Percentiles rank a stretch among this genome's conserved stretches.
phyloP scores from a whole-genome alignment of 2,329 filamentous ascomycete species.

The Neophaeococcomyces mojaviensis region DNA sequence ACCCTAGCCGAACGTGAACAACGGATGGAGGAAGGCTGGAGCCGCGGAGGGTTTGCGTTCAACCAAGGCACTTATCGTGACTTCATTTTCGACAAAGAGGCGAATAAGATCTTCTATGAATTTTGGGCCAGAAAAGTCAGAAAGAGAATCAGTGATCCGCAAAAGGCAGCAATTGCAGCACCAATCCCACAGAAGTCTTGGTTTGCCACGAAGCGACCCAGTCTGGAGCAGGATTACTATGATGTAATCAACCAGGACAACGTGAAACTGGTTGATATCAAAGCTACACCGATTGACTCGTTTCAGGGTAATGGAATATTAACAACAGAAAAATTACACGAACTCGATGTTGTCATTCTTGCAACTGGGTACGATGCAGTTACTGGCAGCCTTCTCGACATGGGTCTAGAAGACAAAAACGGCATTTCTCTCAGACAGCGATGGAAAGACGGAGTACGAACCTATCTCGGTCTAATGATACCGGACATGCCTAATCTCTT shows the following conservation, averaged over 20 bases:
- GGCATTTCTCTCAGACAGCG: constrained; percentile 28
- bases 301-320: constrained; percentile 15
- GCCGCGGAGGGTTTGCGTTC: constrained; percentile 47
- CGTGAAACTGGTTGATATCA: constrained; percentile 41
- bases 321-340: constrained; percentile 13
- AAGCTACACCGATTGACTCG: constrained; percentile 26
- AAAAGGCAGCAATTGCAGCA: constrained; percentile 44
- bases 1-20: constrained; percentile 42
- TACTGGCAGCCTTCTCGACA: constrained; percentile 33
- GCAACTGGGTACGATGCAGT: constrained; percentile 40
- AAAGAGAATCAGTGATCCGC: constrained; percentile 42
- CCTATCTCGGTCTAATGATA: constrained; percentile 38
- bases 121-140: constrained; percentile 49
- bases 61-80: constrained; percentile 50
- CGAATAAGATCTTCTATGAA: constrained; percentile 47
- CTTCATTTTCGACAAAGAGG: constrained; percentile 36
- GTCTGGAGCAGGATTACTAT: constrained; percentile 36
- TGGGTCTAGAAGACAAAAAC: constrained; percentile 32
- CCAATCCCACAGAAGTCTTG: constrained; percentile 45
- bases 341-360: constrained; percentile 35
- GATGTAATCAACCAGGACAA: constrained; percentile 42
- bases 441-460: constrained; percentile 31
- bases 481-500: constrained; percentile 44
- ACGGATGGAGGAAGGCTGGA: constrained; percentile 43
- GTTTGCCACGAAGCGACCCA: constrained; percentile 46